Evolutionary conservation across 495 filamentous ascomycete genomes (phyloP).

Genomic region (Xylaria cubensis): DNA sequence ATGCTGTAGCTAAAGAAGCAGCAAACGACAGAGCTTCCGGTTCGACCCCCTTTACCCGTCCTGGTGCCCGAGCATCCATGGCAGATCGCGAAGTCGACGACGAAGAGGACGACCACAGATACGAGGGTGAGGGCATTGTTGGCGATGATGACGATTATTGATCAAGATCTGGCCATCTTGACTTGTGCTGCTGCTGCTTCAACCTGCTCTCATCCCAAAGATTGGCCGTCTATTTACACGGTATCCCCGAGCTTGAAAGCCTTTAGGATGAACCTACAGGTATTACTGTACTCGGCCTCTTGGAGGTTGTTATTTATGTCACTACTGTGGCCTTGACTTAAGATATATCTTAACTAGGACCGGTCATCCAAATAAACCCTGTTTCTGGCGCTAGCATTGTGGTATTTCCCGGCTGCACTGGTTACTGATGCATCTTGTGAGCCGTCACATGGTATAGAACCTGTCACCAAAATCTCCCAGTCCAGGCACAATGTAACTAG

Average conservation of each 20-base stretch:
- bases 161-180: neutral
- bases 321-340: neutral
- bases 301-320: neutral
- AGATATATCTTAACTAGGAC: neutral
- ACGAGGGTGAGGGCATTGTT: slow-evolving; percentile 52
- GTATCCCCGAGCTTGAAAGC: neutral
- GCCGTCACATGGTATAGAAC: slow-evolving; percentile 83
- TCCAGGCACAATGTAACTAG: slow-evolving; percentile 93
- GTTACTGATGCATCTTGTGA: neutral
- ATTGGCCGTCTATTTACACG: neutral
- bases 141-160: slow-evolving; percentile 53
- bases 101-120: slow-evolving; percentile 51
- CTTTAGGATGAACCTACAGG: neutral
- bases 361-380: neutral
- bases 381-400: neutral
- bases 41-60: slow-evolving; percentile 39
- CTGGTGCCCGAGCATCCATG: slow-evolving; percentile 47
- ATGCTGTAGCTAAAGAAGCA: slow-evolving; percentile 52
- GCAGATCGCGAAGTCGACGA: slow-evolving; percentile 53
- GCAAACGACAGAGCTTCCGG: slow-evolving; percentile 28
- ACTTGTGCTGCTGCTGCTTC: no score
- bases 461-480: slow-evolving; percentile 96
- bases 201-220: neutral
- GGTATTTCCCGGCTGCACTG: neutral
- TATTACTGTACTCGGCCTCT: neutral